A percentile compares a stretch with the other conserved stretches of the same genome.
Evolutionary conservation across 2,329 filamentous ascomycete species (phyloP).

Genomic region (Amylocarpus encephaloides): DNA sequence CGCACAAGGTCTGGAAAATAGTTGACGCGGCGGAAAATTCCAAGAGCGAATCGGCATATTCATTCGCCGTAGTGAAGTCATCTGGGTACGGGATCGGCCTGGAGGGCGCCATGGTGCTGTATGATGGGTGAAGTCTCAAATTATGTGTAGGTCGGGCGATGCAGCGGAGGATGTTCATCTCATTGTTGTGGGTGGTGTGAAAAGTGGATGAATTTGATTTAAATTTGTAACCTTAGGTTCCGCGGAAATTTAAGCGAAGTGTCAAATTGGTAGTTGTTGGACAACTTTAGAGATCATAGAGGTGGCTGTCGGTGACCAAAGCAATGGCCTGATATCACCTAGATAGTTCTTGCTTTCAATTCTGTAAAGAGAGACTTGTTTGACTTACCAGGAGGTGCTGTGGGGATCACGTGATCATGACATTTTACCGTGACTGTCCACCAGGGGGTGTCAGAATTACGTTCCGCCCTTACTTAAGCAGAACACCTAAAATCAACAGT

Average conservation of each 20-base stretch:
- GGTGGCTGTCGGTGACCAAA: too few relatives aligned
- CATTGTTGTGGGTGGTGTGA: not conserved
- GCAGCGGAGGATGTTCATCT: conserved; percentile 3
- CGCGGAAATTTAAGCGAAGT: not conserved
- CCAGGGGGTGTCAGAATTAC: too few relatives aligned
- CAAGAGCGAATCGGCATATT: conserved; percentile 74
- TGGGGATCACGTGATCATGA: too few relatives aligned
- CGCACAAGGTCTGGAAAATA: conserved; percentile 82
- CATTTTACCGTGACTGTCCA: too few relatives aligned
- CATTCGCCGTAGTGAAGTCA: conserved; percentile 60
- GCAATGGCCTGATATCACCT: too few relatives aligned
- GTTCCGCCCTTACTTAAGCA: too few relatives aligned
- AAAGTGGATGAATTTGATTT: not conserved
- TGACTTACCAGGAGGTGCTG: too few relatives aligned
- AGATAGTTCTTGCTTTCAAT: too few relatives aligned
- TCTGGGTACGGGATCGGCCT: conserved; percentile 24
- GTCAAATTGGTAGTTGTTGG: not conserved
- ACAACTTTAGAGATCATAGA: too few relatives aligned
- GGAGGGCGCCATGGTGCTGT: conserved; percentile 24
- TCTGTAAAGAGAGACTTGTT: too few relatives aligned
- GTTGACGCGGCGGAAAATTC: conserved; percentile 67
- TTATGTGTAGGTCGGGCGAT: not conserved
- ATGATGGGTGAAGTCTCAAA: not conserved
- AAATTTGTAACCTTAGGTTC: not conserved
- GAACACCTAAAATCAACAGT: too few relatives aligned